Evolutionary conservation across 2,329 filamentous ascomycete species (phyloP).

Genomic region (Aspergillus unguis): DNA sequence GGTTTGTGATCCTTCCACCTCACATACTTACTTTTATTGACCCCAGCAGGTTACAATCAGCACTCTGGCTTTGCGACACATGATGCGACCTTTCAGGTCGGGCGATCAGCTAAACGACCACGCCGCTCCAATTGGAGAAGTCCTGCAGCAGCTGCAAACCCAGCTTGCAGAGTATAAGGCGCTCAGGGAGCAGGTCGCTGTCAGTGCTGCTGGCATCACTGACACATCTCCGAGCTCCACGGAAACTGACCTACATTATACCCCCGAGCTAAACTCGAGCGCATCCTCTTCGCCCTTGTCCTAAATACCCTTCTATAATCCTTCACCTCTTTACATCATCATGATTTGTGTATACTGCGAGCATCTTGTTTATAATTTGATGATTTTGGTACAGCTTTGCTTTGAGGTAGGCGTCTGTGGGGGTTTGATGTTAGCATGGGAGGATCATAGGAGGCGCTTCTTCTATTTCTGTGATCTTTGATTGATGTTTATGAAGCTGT

Average conservation of each 20-base stretch:
- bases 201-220: slow-evolving; percentile 25
- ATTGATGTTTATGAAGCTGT: not conserved
- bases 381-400: slow-evolving; percentile 8
- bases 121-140: slow-evolving; percentile 70
- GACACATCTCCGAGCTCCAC: slow-evolving; percentile 17
- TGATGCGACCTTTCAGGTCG: slow-evolving; percentile 65
- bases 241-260: slow-evolving; percentile 13
- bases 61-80: slow-evolving; percentile 73
- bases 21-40: slow-evolving; percentile 8
- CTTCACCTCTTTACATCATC: slow-evolving; percentile 6
- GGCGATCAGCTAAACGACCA: slow-evolving; percentile 67
- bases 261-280: slow-evolving; percentile 19
- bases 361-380: not conserved
- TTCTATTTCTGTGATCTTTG: slow-evolving; percentile 15
- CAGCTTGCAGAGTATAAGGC: slow-evolving; percentile 42
- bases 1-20: slow-evolving; percentile 55
- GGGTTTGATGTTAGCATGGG: slow-evolving; percentile 26
- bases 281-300: slow-evolving; percentile 30
- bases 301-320: slow-evolving; percentile 15
- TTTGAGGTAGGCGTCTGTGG: slow-evolving; percentile 25
- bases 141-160: slow-evolving; percentile 47
- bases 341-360: slow-evolving; percentile 5
- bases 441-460: slow-evolving; percentile 25
- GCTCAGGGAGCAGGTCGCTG: slow-evolving; percentile 39
- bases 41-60: slow-evolving; percentile 69